These are phyloP conservation scores for Kwoniella bestiolae DNA, from an alignment of 768 basidiomycete genomes.

Conservation along the genomic window DNA sequence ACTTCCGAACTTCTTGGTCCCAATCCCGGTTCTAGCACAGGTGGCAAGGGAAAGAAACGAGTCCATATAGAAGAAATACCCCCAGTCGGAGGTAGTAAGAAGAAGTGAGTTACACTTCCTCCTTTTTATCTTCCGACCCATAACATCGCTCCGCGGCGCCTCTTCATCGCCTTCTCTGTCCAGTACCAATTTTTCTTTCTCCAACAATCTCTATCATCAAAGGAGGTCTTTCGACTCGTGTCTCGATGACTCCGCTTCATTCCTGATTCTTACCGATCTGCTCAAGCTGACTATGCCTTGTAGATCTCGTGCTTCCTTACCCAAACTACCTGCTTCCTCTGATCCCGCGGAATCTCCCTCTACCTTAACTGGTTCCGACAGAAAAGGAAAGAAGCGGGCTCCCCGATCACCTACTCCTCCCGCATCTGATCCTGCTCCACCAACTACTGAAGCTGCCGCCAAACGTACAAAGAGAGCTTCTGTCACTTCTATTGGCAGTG, in stretches of 20 bases:
- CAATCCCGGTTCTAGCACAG: constrained; percentile 15
- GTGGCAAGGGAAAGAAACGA: constrained; percentile 39
- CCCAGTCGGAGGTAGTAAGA: constrained; percentile 20
- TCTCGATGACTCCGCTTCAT: neutral
- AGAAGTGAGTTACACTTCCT: constrained; percentile 22
- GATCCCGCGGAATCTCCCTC: neutral
- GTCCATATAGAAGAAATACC: constrained; percentile 22
- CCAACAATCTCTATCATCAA: too few species aligned
- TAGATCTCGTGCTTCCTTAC: constrained; percentile 11
- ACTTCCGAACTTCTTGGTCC: constrained; percentile 6
- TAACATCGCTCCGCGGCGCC: neutral
- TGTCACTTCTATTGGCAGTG: constrained; percentile 60
- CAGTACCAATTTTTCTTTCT: too few species aligned
- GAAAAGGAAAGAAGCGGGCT: constrained; percentile 91
- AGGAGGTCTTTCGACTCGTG: neutral
- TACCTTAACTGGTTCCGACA: constrained; percentile 28
- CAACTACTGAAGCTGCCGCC: constrained; percentile 58
- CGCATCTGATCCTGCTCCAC: constrained; percentile 56
- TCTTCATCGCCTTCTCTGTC: neutral
- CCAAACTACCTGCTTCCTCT: neutral
- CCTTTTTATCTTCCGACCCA: neutral
- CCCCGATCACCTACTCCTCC: constrained; percentile 68
- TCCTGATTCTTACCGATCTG: neutral
- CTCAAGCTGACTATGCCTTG: neutral
- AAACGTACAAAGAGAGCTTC: constrained; percentile 64